Evolutionary conservation across 1,284 basidiomycete species (phyloP).

Genomic region (Inonotus obliquus): DNA sequence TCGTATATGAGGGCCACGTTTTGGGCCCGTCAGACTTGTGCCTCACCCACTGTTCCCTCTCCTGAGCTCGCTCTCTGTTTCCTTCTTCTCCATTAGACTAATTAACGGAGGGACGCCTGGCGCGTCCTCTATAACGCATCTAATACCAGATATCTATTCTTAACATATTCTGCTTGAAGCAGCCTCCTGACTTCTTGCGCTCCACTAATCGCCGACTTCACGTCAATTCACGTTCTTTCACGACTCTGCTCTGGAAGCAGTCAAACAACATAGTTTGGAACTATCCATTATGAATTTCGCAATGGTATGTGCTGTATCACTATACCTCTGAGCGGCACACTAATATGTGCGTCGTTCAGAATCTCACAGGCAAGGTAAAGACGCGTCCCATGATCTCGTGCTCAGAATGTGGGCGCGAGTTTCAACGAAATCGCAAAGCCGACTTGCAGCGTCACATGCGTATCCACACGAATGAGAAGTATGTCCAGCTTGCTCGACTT

Average conservation of each 20-base stretch:
- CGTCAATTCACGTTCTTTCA: conserved; percentile 11
- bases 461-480: conserved; percentile 20
- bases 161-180: conserved; percentile 5
- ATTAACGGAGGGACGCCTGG: conserved; percentile 10
- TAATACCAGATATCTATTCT: conserved; percentile 2
- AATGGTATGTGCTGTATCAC: background rate
- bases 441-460: conserved; percentile 18
- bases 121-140: conserved; percentile 6
- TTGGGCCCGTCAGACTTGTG: conserved; percentile 6
- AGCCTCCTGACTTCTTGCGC: background rate
- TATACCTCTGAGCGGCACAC: too few species aligned
- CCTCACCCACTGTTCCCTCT: conserved; percentile 8
- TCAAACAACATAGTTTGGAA: background rate
- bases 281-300: conserved; percentile 1
- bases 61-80: background rate
- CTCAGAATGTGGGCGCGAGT: conserved; percentile 12
- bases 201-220: background rate
- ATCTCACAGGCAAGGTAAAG: conserved; percentile 11
- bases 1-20: conserved; percentile 17
- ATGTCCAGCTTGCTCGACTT: background rate
- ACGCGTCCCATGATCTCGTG: conserved; percentile 13
- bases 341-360: background rate
- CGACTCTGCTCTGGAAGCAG: conserved; percentile 12
- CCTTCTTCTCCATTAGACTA: conserved; percentile 7
- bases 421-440: conserved; percentile 15